These are phyloP conservation scores for Theileria parva DNA, from an alignment of 169 alveolate genomes.

Conservation along the genomic window DNA sequence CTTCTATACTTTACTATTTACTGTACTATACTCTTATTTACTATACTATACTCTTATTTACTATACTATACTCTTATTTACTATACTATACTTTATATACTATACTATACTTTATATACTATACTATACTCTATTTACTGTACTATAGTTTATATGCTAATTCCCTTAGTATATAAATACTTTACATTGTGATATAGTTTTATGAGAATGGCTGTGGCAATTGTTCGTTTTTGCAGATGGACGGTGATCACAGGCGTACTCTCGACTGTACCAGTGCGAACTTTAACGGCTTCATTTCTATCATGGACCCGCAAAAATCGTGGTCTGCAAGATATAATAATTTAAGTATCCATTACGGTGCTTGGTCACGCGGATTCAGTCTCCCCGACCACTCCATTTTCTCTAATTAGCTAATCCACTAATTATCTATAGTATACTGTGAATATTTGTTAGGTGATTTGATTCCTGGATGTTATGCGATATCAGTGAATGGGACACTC, in stretches of 20 bases:
- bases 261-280: slow-evolving; percentile 84
- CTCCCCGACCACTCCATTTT: too few species aligned
- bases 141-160: too few species aligned
- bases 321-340: slow-evolving; percentile 88
- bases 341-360: slow-evolving; percentile 47
- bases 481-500: slow-evolving; percentile 83
- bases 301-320: slow-evolving; percentile 83
- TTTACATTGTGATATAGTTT: slow-evolving; percentile 72
- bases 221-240: slow-evolving; percentile 84
- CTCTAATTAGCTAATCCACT: too few species aligned
- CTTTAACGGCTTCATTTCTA: slow-evolving; percentile 80
- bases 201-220: slow-evolving; percentile 87
- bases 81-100: neutral
- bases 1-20: too few species aligned
- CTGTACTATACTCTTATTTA: neutral
- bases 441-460: slow-evolving; percentile 36
- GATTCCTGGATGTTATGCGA: slow-evolving; percentile 88
- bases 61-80: neutral
- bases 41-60: neutral
- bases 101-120: too few species aligned
- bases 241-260: slow-evolving; percentile 83
- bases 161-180: too few species aligned
- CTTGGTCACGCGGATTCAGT: neutral
- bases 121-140: too few species aligned
- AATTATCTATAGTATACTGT: too few species aligned